Percentiles rank a stretch among this genome's conserved stretches.
phyloP scores from a whole-genome alignment of 202 grass and related monocot species.

The Bolboschoenoplectus hybrid region DNA sequence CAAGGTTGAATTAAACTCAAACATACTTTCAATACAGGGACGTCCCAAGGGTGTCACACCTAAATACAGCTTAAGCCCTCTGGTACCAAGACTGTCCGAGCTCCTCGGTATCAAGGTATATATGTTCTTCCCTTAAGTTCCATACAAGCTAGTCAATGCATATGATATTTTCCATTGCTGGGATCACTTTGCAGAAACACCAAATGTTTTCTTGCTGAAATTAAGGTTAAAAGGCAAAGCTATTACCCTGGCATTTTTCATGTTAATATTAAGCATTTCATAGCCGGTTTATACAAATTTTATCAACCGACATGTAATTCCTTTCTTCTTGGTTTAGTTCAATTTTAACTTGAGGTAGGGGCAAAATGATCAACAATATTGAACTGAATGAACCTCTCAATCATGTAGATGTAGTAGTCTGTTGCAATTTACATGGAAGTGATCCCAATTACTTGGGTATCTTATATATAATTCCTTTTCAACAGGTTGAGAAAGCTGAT shows the following conservation, averaged over 20 bases:
- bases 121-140: conserved; percentile 29
- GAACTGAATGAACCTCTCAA: conserved; percentile 9
- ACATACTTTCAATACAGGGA: conserved; percentile 51
- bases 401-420: not conserved
- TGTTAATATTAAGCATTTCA: conserved; percentile 3
- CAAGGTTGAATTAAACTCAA: not conserved
- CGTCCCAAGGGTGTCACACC: conserved; percentile 95
- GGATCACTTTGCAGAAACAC: not conserved
- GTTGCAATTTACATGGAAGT: not conserved
- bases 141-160: not conserved
- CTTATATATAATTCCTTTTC: not conserved
- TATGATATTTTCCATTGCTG: not conserved
- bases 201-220: not conserved
- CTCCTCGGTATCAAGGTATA: conserved; percentile 79
- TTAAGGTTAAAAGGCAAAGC: conserved; percentile 13
- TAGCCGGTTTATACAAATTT: conserved; percentile 10
- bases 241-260: not conserved
- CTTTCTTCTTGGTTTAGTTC: not conserved
- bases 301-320: not conserved
- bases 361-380: not conserved
- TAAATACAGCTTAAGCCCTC: conserved; percentile 82
- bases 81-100: conserved; percentile 84
- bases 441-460: not conserved
- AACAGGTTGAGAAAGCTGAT: conserved; percentile 83
- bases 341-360: not conserved